These are phyloP conservation scores for Nakazawaea ishiwadae DNA, from an alignment of 805 yeast genomes.

Conservation along the genomic window DNA sequence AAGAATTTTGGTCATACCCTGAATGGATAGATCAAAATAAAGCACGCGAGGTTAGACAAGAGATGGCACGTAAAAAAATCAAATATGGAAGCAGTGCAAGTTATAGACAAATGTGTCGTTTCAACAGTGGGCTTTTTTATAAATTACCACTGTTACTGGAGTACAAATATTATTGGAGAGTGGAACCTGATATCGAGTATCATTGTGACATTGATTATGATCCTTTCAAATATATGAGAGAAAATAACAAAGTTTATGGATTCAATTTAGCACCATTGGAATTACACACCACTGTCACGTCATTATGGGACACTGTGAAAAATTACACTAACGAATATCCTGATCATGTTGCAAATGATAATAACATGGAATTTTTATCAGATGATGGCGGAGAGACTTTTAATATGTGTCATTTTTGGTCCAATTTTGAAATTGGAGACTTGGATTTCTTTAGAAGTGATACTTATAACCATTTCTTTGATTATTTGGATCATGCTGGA, in stretches of 20 bases:
- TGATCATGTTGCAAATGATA: constrained; percentile 39
- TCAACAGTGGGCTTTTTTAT: constrained; percentile 62
- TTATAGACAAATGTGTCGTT: constrained; percentile 68
- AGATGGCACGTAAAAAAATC: constrained; percentile 36
- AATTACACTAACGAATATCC: constrained; percentile 41
- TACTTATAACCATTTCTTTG: constrained; percentile 40
- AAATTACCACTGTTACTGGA: constrained; percentile 37
- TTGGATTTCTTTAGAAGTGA: constrained; percentile 42
- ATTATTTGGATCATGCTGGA: constrained; percentile 39
- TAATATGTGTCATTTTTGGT: constrained; percentile 63
- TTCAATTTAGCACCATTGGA: constrained; percentile 48
- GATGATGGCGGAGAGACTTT: constrained; percentile 37
- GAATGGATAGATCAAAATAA: constrained; percentile 51
- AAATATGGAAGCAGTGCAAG: constrained; percentile 45
- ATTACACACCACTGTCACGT: constrained; percentile 46
- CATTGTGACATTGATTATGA: constrained; percentile 55
- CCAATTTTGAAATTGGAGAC: constrained; percentile 55
- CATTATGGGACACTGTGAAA: constrained; percentile 46
- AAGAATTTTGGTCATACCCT: constrained; percentile 66
- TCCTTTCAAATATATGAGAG: constrained; percentile 40
- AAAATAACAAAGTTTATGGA: constrained; percentile 43
- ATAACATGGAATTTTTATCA: constrained; percentile 43
- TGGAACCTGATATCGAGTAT: constrained; percentile 54
- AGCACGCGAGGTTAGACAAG: constrained; percentile 40
- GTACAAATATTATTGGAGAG: constrained; percentile 56